A percentile compares a stretch with the other conserved stretches of the same genome.
phyloP scores from a whole-genome alignment of 1,284 basidiomycete species.

The Ganoderma meredithae region DNA sequence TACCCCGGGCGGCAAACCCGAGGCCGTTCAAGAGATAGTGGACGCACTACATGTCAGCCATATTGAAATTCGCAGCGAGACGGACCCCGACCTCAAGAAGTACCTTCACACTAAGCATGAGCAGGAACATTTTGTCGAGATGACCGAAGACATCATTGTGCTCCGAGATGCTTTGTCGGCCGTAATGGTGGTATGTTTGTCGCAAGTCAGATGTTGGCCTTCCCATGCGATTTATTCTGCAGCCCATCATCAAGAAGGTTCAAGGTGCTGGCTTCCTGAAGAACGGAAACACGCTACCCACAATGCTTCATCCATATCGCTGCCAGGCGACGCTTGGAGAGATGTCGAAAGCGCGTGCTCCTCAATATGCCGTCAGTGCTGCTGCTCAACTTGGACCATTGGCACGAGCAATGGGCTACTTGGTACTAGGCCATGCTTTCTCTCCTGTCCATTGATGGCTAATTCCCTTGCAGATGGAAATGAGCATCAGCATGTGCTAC shows the following conservation, averaged over 20 bases:
- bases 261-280: slow-evolving; percentile 37
- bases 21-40: slow-evolving; percentile 91
- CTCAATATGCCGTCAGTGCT: slow-evolving; percentile 27
- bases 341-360: slow-evolving; percentile 45
- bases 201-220: neutral
- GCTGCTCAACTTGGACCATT: slow-evolving; percentile 27
- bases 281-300: slow-evolving; percentile 46
- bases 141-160: slow-evolving; percentile 65
- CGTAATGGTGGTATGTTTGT: slow-evolving; percentile 74
- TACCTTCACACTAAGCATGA: slow-evolving; percentile 92
- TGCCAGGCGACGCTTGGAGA: slow-evolving; percentile 50
- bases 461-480: slow-evolving; percentile 68
- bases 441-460: slow-evolving; percentile 1
- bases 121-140: slow-evolving; percentile 74
- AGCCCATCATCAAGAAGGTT: slow-evolving; percentile 44
- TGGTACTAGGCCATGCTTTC: slow-evolving; percentile 37
- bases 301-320: slow-evolving; percentile 63
- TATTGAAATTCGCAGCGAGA: slow-evolving; percentile 95
- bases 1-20: slow-evolving; percentile 89
- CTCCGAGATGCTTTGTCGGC: slow-evolving; percentile 66
- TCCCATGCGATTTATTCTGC: neutral
- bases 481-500: slow-evolving; percentile 83
- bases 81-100: slow-evolving; percentile 85
- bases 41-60: slow-evolving; percentile 96
- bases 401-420: slow-evolving; percentile 32